A percentile compares a stretch with the other conserved stretches of the same genome.
Evolutionary conservation across 129 eudicot species (phyloP).

Genomic region (Pseudognaphalium luteoalbum): DNA sequence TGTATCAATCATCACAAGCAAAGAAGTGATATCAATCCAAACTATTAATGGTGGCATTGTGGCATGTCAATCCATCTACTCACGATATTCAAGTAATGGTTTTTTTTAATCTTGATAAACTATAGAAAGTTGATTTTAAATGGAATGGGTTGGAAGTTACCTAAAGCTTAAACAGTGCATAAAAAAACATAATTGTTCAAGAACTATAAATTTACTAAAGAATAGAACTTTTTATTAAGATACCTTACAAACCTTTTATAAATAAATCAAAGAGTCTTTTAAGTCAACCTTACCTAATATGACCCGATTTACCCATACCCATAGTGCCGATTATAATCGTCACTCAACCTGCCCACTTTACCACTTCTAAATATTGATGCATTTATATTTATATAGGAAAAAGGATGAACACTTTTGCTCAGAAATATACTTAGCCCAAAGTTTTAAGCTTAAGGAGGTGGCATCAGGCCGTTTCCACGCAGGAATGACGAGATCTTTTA

Average conservation of each 20-base stretch:
- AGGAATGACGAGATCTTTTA: constrained; percentile 94
- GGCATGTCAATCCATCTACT: no score
- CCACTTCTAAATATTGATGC: neutral
- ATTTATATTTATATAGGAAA: neutral
- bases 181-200: neutral
- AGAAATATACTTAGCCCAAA: constrained; percentile 71
- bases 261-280: neutral
- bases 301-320: neutral
- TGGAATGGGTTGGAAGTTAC: no score
- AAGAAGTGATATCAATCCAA: no score
- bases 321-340: neutral
- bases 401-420: neutral
- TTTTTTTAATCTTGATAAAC: no score
- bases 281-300: neutral
- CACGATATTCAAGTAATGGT: no score
- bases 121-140: no score
- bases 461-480: constrained; percentile 93
- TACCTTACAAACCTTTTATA: neutral
- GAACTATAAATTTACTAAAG: no score
- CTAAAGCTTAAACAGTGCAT: no score
- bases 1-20: no score
- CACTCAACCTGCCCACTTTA: neutral
- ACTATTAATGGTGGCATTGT: no score
- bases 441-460: constrained; percentile 51
- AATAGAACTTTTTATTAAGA: no score